phyloP scores from a whole-genome alignment of 257 asterid genomes.

The Solanum appendiculatum region DNA sequence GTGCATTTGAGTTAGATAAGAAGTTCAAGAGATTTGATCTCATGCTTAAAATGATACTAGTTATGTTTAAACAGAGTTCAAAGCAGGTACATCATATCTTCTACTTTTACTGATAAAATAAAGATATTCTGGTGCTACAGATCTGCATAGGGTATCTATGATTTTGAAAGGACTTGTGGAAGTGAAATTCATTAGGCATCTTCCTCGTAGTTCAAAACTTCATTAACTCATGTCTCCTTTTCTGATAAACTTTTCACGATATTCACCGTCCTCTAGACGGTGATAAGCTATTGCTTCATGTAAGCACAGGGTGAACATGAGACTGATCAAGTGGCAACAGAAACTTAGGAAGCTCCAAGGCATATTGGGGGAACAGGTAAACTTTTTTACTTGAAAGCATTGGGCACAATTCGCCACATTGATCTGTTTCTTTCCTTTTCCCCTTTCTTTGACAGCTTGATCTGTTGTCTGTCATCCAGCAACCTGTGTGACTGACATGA shows the following conservation, averaged over 20 bases:
- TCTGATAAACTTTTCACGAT: not conserved
- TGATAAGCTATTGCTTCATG: not conserved
- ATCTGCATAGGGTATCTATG: not conserved
- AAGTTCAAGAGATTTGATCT: not conserved
- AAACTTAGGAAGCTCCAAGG: not conserved
- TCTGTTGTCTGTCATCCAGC: not conserved
- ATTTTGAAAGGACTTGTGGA: not conserved
- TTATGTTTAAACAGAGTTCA: not conserved
- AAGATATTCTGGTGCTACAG: not conserved
- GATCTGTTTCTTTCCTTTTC: not conserved
- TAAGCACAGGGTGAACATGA: not conserved
- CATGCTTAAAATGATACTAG: not conserved
- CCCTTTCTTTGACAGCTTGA: not conserved
- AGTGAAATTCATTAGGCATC: not conserved
- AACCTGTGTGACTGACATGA: not conserved
- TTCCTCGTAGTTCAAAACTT: not conserved
- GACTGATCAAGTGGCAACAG: not conserved
- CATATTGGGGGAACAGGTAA: not conserved
- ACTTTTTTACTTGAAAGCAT: not conserved
- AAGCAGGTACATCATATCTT: not conserved
- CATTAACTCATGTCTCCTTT: not conserved
- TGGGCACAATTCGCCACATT: not conserved
- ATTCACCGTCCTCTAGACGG: not conserved
- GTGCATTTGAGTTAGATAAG: not conserved
- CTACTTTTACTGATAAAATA: not conserved